Evolutionary conservation across 805 yeast genomes (phyloP), one percentile per base, ranked within the genome.

Genomic region (Maudiozyma bulderi): DNA sequence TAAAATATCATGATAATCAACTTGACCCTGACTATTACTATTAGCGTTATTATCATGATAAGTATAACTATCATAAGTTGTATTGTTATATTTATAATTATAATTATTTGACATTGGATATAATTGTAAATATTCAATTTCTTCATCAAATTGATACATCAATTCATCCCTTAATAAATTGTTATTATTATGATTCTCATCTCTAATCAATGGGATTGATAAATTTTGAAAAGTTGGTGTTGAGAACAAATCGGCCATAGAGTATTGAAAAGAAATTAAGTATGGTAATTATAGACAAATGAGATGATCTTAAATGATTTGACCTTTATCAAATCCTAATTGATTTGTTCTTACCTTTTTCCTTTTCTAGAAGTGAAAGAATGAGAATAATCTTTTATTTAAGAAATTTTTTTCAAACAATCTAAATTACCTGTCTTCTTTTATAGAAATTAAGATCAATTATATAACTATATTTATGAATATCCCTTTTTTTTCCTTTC

Each of bases 121-220:
- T 38, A 29, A 28, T 26, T 39, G 38, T n/a, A 35, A 9, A 35
- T 35, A n/a, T 5, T 35, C 38, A 35, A 35, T 31, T 14, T 45
- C 47, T 38, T 45, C 47, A 30, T 45, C 47, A 10, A 45, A 45
- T 11, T 40, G 33, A 20, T 45, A 45, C 10, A 45, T 6, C 30
- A 45, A 30, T 3, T 45, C 47, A 14, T 40, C 38, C 14, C 33
- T 38, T 8, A 40, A 31, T 9, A 8, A 10, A 26, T 14, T 38
- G n/a, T 44, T 14, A 35, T 35, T n/a, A 26, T 14, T 38, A 28
- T 44, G 38, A 35, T 35, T n/a, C 1, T 35, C 39, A 20, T 15
- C 11, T 15, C 15, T 38, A 38, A 38, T 38, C 9, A 38, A 38
- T 7, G 26, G 40, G 15, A 15, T 38, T 15, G 40, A 20, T 8